These are phyloP conservation scores for Skeletonema costatum DNA, from an alignment of 108 stramenopile species.

Conservation along the genomic window DNA sequence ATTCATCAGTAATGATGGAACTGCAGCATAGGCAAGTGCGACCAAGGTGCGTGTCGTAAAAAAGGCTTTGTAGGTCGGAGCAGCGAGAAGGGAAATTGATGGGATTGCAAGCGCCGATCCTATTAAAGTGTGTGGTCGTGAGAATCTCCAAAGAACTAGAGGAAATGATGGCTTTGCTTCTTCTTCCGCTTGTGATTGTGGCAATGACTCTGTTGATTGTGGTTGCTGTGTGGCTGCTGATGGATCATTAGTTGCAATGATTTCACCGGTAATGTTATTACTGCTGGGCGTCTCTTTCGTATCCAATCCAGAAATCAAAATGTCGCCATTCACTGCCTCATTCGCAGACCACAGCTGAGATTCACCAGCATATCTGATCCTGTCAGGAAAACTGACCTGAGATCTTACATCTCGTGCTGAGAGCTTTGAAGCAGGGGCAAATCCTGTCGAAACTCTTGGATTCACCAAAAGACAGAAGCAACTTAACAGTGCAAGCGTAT, in stretches of 20 bases:
- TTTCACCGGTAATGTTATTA: background rate
- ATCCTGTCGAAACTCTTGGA: background rate
- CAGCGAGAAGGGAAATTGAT: constrained; percentile 86
- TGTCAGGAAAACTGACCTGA: background rate
- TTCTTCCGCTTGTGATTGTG: background rate
- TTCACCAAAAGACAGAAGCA: background rate
- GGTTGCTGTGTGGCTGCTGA: background rate
- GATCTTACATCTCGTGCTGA: background rate
- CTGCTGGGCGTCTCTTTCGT: background rate
- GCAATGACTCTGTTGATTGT: background rate
- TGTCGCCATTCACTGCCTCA: background rate
- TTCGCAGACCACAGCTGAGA: background rate
- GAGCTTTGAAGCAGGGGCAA: background rate
- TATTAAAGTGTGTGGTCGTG: constrained; percentile 95
- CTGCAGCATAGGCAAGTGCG: constrained; percentile 74
- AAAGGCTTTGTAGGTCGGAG: constrained; percentile 61
- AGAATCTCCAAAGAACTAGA: constrained; percentile 88
- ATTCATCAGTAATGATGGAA: constrained; percentile 94
- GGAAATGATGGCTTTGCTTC: constrained; percentile 51
- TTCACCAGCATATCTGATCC: constrained; percentile 1
- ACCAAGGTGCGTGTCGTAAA: constrained; percentile 47
- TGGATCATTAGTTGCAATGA: background rate
- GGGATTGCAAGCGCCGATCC: constrained; percentile 94
- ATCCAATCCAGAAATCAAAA: background rate
- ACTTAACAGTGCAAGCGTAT: background rate